Evolutionary conservation across 805 yeast species (phyloP).

Genomic region (Millerozyma acaciae): DNA sequence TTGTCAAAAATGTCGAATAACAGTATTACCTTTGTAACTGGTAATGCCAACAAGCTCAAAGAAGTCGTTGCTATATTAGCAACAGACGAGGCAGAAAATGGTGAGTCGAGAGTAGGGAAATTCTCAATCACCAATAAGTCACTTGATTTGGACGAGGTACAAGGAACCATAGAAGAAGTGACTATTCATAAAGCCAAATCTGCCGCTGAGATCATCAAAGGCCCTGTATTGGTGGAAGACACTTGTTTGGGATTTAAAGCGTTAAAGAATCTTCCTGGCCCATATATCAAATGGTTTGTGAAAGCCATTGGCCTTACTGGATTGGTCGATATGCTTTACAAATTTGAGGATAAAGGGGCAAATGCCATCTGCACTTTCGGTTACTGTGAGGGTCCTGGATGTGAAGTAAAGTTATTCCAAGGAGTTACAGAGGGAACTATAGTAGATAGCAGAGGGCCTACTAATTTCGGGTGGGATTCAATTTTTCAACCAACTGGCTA

Average conservation of each 20-base stretch:
- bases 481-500: constrained; percentile 80
- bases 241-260: constrained; percentile 86
- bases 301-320: constrained; percentile 71
- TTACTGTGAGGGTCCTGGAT: constrained; percentile 77
- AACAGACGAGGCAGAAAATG: constrained; percentile 19
- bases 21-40: constrained; percentile 71
- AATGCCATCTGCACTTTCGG: constrained; percentile 91
- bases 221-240: constrained; percentile 93
- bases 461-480: constrained; percentile 93
- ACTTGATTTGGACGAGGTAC: constrained; percentile 85
- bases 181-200: constrained; percentile 73
- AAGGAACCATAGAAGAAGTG: constrained; percentile 81
- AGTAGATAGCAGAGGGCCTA: constrained; percentile 74
- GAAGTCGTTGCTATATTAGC: constrained; percentile 79
- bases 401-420: constrained; percentile 71
- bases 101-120: constrained; percentile 39
- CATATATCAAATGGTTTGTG: constrained; percentile 90
- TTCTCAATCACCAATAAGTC: constrained; percentile 55
- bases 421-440: constrained; percentile 81
- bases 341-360: constrained; percentile 81
- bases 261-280: constrained; percentile 83
- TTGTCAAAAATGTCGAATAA: too few species aligned
- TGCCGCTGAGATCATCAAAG: constrained; percentile 60
- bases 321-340: constrained; percentile 69
- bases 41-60: constrained; percentile 80